Conservation (phyloP, 106 monocot species). For the Triglochin maritima region DNA sequence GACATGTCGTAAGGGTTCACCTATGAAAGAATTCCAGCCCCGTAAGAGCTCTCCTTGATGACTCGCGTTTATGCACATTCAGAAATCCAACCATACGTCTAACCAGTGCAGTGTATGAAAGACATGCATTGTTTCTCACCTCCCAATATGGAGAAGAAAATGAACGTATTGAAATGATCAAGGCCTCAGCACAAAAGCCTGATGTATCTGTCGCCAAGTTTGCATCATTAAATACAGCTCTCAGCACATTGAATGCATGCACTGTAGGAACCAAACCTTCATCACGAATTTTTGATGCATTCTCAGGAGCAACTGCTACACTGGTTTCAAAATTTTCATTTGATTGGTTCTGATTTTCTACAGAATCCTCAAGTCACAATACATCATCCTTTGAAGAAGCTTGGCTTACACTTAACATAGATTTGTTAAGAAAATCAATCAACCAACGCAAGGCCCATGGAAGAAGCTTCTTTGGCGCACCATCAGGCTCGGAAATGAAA, state of each 20-base stretch:
- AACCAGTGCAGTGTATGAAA: slow-evolving; percentile 82
- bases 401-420: slow-evolving; percentile 17
- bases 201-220: slow-evolving; percentile 88
- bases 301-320: slow-evolving; percentile 9
- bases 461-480: slow-evolving; percentile 86
- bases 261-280: slow-evolving; percentile 91
- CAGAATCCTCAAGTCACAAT: slow-evolving; percentile 1
- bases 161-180: slow-evolving; percentile 66
- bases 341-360: not conserved
- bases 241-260: slow-evolving; percentile 94
- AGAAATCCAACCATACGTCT: slow-evolving; percentile 97
- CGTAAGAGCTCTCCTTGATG: slow-evolving; percentile 65
- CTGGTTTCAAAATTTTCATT: not conserved
- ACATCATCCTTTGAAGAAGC: slow-evolving; percentile 1
- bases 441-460: slow-evolving; percentile 69
- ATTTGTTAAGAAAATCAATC: slow-evolving; percentile 50
- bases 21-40: slow-evolving; percentile 95
- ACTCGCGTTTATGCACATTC: slow-evolving; percentile 75
- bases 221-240: slow-evolving; percentile 93
- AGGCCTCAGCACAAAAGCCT: slow-evolving; percentile 85
- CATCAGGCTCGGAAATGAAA: slow-evolving; percentile 92
- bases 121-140: slow-evolving; percentile 84
- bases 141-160: slow-evolving; percentile 98
- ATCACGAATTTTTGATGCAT: slow-evolving; percentile 54
- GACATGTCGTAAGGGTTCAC: slow-evolving; percentile 19